Conservation (phyloP, 345 rosid species). For the Clarkia xantiana region DNA sequence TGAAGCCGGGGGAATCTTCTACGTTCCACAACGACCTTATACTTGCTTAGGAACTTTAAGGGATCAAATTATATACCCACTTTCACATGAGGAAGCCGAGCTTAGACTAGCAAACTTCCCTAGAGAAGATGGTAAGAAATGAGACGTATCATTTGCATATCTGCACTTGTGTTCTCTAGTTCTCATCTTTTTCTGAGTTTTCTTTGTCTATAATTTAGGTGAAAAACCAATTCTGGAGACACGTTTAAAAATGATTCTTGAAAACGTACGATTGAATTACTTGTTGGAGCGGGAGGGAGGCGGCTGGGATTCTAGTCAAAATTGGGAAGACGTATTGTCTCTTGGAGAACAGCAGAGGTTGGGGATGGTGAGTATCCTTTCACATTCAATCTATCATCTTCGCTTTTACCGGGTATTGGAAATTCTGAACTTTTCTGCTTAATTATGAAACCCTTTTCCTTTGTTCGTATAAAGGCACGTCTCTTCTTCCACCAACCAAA, state of each 20-base stretch:
- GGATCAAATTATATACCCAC: slow-evolving; percentile 97
- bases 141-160: slow-evolving; percentile 6
- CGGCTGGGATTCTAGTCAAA: slow-evolving; percentile 69
- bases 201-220: slow-evolving; percentile 1
- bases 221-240: slow-evolving; percentile 24
- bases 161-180: slow-evolving; percentile 1
- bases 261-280: slow-evolving; percentile 70
- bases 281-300: slow-evolving; percentile 74
- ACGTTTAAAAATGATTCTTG: slow-evolving; percentile 53
- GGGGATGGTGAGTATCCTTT: slow-evolving; percentile 60
- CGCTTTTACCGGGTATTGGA: no score
- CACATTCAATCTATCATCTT: no score
- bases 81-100: slow-evolving; percentile 76
- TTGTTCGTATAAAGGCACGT: slow-evolving; percentile 47
- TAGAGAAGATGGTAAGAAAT: slow-evolving; percentile 37
- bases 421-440: not conserved
- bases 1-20: slow-evolving; percentile 58
- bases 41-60: slow-evolving; percentile 95
- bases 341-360: slow-evolving; percentile 98
- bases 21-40: slow-evolving; percentile 87
- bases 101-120: slow-evolving; percentile 26
- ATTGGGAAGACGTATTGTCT: slow-evolving; percentile 92
- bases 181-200: no score
- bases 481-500: slow-evolving; percentile 86
- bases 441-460: slow-evolving; percentile 10